A percentile compares a stretch with the other conserved stretches of the same genome.
These are phyloP conservation scores for Rhizophora mangle DNA, from an alignment of 345 rosid genomes.

Conservation along the genomic window DNA sequence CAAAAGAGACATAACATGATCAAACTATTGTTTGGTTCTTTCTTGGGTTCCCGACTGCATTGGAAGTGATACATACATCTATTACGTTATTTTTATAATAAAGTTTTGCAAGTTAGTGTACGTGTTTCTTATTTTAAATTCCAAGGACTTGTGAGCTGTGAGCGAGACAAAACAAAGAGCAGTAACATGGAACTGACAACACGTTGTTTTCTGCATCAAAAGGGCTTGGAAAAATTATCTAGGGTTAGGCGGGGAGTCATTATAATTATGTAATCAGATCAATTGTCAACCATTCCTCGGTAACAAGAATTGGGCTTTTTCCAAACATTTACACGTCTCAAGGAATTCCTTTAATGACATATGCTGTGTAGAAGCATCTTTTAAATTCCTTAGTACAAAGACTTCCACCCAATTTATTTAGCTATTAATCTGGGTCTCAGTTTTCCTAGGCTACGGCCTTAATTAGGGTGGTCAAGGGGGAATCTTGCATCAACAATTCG, in stretches of 20 bases:
- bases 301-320: conserved; percentile 21
- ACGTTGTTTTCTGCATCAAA: conserved; percentile 24
- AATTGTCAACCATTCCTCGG: conserved; percentile 43
- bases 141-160: not conserved
- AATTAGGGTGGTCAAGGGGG: conserved; percentile 19
- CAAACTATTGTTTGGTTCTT: not conserved
- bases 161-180: conserved; percentile 18
- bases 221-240: conserved; percentile 4
- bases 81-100: not conserved
- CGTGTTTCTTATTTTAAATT: conserved; percentile 8
- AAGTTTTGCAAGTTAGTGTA: not conserved
- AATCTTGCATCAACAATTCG: conserved; percentile 35
- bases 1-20: not conserved
- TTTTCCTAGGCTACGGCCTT: conserved; percentile 21
- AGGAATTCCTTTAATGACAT: conserved; percentile 7
- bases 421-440: not conserved
- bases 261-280: conserved; percentile 23
- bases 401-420: not conserved
- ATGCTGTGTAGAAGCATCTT: conserved; percentile 24
- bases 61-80: conserved; percentile 32
- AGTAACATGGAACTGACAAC: conserved; percentile 29
- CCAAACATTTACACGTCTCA: conserved; percentile 17
- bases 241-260: conserved; percentile 8
- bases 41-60: conserved; percentile 42
- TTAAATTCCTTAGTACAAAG: conserved; percentile 12